phyloP scores from a whole-genome alignment of 2,329 filamentous ascomycete species.

The Epichloe bromicola region DNA sequence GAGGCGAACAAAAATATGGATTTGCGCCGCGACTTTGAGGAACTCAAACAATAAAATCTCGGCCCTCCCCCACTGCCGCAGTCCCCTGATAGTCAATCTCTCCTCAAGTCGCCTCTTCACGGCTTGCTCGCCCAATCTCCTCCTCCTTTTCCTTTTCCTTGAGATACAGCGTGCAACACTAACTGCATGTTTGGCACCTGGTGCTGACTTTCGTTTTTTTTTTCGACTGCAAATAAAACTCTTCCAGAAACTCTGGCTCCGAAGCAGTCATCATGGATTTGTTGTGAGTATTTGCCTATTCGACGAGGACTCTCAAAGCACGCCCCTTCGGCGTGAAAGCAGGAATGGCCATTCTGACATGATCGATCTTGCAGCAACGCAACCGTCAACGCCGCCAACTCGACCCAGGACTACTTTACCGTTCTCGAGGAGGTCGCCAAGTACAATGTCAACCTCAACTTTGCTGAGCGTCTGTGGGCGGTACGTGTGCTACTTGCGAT shows the following conservation, averaged over 20 bases:
- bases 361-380: conserved; percentile 31
- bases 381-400: conserved; percentile 34
- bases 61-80: conserved; percentile 4
- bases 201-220: not conserved
- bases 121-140: not conserved
- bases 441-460: conserved; percentile 76
- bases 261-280: conserved; percentile 20
- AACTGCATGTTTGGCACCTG: not conserved
- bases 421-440: conserved; percentile 52
- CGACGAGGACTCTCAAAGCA: conserved; percentile 5
- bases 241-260: not conserved
- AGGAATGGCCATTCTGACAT: not conserved
- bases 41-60: conserved; percentile 8
- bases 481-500: conserved; percentile 31
- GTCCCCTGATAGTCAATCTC: not conserved
- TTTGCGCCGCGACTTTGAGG: not conserved
- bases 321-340: not conserved
- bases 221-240: not conserved
- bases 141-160: not conserved
- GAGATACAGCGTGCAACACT: not conserved
- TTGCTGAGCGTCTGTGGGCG: conserved; percentile 80
- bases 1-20: conserved; percentile 2
- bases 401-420: conserved; percentile 38
- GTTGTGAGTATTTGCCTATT: conserved; percentile 12
- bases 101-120: conserved; percentile 1